phyloP scores from a whole-genome alignment of 129 eudicot species.

The Arctium minus region DNA sequence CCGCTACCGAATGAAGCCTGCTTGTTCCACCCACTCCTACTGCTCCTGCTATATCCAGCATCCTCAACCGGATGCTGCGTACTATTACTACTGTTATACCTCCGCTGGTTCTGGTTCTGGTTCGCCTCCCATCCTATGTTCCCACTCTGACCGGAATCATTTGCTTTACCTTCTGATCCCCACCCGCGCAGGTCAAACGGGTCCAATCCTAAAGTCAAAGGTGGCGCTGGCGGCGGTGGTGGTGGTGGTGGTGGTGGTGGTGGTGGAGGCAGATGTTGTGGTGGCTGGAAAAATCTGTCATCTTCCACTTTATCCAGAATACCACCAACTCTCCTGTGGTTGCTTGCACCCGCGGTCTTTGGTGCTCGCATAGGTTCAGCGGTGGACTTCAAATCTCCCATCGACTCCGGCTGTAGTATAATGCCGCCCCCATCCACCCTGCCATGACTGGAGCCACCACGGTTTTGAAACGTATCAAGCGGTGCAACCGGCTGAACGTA shows the following conservation, averaged over 20 bases:
- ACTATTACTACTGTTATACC: conserved; percentile 28
- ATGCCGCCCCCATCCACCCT: neutral
- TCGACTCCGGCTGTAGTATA: neutral
- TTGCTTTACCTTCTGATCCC: conserved; percentile 25
- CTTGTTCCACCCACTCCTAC: conserved; percentile 47
- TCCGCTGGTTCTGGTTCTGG: conserved; percentile 15
- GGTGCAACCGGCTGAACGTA: neutral
- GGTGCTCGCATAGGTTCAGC: neutral
- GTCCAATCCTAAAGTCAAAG: conserved; percentile 33
- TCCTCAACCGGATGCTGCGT: conserved; percentile 45
- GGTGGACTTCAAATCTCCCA: conserved; percentile 12
- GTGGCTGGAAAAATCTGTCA: conserved; percentile 11
- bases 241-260: conserved; percentile 12
- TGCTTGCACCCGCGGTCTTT: conserved; percentile 7
- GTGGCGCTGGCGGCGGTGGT: conserved; percentile 5
- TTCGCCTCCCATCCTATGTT: conserved; percentile 28
- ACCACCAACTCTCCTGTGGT: conserved; percentile 9
- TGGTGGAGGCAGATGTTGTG: conserved; percentile 9
- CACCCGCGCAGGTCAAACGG: conserved; percentile 26
- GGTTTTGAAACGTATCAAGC: neutral
- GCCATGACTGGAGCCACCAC: neutral
- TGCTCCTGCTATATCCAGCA: conserved; percentile 45
- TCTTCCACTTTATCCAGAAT: conserved; percentile 5
- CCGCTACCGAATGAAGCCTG: conserved; percentile 30
- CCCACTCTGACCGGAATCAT: conserved; percentile 41